Evolutionary conservation across 768 basidiomycete genomes (phyloP), one percentile per base, ranked within the genome.

Genomic region (Steccherinum ochraceum): DNA sequence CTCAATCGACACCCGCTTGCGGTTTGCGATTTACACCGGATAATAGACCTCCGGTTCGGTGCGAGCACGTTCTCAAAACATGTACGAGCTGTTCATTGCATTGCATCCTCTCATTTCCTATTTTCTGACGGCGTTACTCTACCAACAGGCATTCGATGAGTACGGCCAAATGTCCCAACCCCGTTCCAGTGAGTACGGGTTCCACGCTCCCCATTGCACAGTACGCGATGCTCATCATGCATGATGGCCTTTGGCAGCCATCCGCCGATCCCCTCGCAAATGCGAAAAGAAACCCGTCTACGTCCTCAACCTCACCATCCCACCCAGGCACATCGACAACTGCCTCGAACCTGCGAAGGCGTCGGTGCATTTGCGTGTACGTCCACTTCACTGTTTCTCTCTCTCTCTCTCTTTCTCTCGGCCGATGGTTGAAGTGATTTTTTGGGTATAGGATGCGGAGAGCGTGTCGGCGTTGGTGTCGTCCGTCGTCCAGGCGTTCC

Each of bases 211-310:
- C 24, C 26, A 49, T 45, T 12, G 40, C n/a, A n/a, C n/a, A n/a
- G n/a, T n/a, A n/a, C n/a, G n/a, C n/a, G n/a, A n/a, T n/a, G n/a
- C n/a, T n/a, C n/a, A n/a, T n/a, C n/a, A n/a, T n/a, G n/a, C n/a
- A n/a, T n/a, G n/a, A n/a, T n/a, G n/a, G n/a, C n/a, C 41, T 20
- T 53, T 48, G 30, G 7, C 51, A 89, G 87, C 69, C 46, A 61
- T 61, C 41, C 80, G 88, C 52, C 76, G 86, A 26, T 87, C 92
- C 26, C 88, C 92, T 25, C 81, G 86, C 39, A 92, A 89, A 67
- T 65, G 70, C 20, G 90, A 92, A 61, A 83, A 82, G 65, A 80
- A 80, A 64, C 83, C 93, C 3, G 80, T 93, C 53, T 97, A 89
- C 64, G 85, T 93, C 43, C 70, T 98, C 44, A 83, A 89, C 61